A percentile compares a stretch with the other conserved stretches of the same genome.
Conservation (phyloP, 1,139 yeast genomes). For the Hanseniaspora sp. region DNA sequence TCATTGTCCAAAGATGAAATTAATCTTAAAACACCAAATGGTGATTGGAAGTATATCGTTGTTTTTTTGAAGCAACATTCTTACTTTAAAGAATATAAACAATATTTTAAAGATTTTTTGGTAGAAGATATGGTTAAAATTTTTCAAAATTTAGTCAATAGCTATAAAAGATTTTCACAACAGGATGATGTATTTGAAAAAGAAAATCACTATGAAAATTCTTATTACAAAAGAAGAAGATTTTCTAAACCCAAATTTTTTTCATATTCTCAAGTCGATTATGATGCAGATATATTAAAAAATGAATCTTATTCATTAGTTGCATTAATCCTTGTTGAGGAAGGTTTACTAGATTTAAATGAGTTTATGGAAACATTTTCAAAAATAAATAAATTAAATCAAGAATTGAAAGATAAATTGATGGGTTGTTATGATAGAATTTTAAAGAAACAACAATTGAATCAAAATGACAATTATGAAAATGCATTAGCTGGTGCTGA, state of each 20-base stretch:
- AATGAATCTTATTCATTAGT: neutral
- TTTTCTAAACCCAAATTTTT: neutral
- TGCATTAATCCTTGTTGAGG: neutral
- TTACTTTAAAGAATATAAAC: neutral
- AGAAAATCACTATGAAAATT: neutral
- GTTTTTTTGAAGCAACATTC: neutral
- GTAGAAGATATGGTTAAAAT: neutral
- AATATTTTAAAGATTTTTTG: neutral
- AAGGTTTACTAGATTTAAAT: neutral
- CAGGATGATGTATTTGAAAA: neutral
- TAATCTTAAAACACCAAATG: neutral
- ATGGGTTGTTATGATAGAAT: neutral
- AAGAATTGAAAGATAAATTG: neutral
- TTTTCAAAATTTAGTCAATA: neutral
- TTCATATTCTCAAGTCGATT: neutral
- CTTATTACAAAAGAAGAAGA: neutral
- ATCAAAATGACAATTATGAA: neutral
- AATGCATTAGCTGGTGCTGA: slow-evolving; percentile 84
- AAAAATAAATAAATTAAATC: neutral
- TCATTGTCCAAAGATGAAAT: neutral
- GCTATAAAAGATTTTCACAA: neutral
- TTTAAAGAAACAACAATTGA: neutral
- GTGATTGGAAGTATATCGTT: neutral
- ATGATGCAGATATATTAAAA: neutral
- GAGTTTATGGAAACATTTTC: slow-evolving; percentile 3